Evolutionary conservation across 2,329 filamentous ascomycete genomes (phyloP).

Genomic region (Trichoderma sp.): DNA sequence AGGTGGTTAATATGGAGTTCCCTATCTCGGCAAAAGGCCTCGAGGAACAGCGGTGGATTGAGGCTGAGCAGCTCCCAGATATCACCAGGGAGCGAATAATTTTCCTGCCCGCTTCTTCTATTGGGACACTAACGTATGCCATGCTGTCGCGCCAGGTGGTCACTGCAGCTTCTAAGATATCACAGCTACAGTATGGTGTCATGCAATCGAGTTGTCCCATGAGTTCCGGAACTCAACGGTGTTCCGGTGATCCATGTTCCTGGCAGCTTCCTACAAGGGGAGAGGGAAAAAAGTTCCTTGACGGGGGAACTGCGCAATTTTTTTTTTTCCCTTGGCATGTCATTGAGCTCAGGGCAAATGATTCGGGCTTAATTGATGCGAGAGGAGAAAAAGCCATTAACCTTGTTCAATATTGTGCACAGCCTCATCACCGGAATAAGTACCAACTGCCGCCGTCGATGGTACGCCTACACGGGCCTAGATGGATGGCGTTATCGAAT

Average conservation of each 20-base stretch:
- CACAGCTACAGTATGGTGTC: not conserved
- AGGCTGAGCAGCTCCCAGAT: slow-evolving; percentile 15
- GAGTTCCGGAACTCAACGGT: not conserved
- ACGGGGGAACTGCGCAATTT: not conserved
- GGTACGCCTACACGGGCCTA: not conserved
- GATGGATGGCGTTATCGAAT: not conserved
- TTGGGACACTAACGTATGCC: not conserved
- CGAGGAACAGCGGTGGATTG: not conserved
- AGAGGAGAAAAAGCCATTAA: not conserved
- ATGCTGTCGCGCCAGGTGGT: not conserved
- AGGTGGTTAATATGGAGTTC: slow-evolving; percentile 7
- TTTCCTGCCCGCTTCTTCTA: slow-evolving; percentile 4
- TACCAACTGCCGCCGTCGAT: not conserved
- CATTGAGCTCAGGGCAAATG: too few relatives aligned
- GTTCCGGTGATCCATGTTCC: not conserved
- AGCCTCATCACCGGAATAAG: slow-evolving; percentile 4
- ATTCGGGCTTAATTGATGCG: not conserved
- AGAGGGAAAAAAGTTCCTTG: not conserved
- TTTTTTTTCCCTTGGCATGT: not conserved
- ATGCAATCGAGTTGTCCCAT: not conserved
- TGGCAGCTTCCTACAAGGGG: not conserved
- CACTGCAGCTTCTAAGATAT: not conserved
- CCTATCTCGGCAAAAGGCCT: slow-evolving; percentile 2
- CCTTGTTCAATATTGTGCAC: slow-evolving; percentile 17
- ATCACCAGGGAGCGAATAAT: slow-evolving; percentile 5